Percentiles rank a stretch among this genome's conserved stretches.
Conservation (phyloP, 1,284 basidiomycete species). For the Ceratobasidium sp. region DNA sequence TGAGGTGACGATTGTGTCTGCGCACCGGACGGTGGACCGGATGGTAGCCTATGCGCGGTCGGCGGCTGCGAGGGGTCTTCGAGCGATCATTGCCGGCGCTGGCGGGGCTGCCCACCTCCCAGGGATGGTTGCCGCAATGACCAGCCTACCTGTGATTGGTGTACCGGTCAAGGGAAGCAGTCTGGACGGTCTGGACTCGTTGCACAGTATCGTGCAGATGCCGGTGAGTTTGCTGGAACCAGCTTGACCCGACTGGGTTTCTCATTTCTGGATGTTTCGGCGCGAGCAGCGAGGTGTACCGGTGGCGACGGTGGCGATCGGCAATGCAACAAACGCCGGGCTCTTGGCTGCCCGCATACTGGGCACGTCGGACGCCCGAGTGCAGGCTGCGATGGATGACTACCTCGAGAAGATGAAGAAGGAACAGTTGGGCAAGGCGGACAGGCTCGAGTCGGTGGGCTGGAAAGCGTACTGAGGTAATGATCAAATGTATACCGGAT, state of each 20-base stretch:
- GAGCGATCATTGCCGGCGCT: constrained; percentile 92
- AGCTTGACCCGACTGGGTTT: not conserved
- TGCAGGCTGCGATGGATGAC: constrained; percentile 76
- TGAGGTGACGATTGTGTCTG: constrained; percentile 96
- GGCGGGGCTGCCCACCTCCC: constrained; percentile 98
- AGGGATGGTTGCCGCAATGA: constrained; percentile 98
- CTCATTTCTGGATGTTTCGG: constrained; percentile 25
- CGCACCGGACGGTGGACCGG: constrained; percentile 93
- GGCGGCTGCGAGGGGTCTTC: constrained; percentile 79
- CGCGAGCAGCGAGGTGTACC: constrained; percentile 86
- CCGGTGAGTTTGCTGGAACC: constrained; percentile 70
- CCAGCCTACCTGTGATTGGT: constrained; percentile 92
- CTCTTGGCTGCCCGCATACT: constrained; percentile 93
- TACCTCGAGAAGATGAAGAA: constrained; percentile 83
- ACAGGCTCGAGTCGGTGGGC: constrained; percentile 79
- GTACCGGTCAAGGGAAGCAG: constrained; percentile 97
- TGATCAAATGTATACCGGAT: constrained; percentile 18
- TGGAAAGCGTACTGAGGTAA: constrained; percentile 80
- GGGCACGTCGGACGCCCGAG: constrained; percentile 75
- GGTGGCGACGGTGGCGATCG: constrained; percentile 97
- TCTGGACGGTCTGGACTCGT: constrained; percentile 94
- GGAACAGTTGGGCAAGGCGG: constrained; percentile 89
- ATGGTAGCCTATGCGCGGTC: constrained; percentile 86
- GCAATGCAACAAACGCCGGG: constrained; percentile 95
- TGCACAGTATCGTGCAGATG: constrained; percentile 99